A percentile compares a stretch with the other conserved stretches of the same genome.
phyloP scores from a whole-genome alignment of 2,329 filamentous ascomycete species.

The Diaporthe amygdali region DNA sequence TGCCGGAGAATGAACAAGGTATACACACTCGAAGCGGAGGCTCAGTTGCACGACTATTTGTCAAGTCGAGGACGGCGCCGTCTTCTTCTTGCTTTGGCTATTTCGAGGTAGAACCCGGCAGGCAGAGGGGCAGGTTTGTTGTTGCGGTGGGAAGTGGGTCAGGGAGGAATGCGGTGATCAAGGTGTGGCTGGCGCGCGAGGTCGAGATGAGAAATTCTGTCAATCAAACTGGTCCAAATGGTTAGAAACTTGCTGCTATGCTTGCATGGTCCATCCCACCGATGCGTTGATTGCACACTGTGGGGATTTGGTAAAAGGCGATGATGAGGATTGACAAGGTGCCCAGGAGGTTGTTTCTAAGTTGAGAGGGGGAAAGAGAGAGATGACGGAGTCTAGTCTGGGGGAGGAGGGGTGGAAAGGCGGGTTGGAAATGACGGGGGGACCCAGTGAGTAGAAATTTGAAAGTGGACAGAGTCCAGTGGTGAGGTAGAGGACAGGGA shows the following conservation, averaged over 20 bases:
- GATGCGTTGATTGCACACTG: not conserved
- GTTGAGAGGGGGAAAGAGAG: slow-evolving; percentile 20
- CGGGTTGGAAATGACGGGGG: slow-evolving; percentile 23
- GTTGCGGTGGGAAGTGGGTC: slow-evolving; percentile 8
- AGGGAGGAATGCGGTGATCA: slow-evolving; percentile 20
- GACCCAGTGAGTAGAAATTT: slow-evolving; percentile 20
- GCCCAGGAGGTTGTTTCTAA: slow-evolving; percentile 11
- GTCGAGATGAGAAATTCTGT: slow-evolving; percentile 9
- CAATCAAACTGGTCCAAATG: slow-evolving; percentile 19
- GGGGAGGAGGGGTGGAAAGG: slow-evolving; percentile 20
- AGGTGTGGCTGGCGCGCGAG: slow-evolving; percentile 17
- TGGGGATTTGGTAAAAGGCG: slow-evolving; percentile 13
- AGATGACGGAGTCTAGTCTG: slow-evolving; percentile 19
- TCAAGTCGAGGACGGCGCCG: not conserved
- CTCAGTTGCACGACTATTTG: not conserved
- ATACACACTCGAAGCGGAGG: not conserved
- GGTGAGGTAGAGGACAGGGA: slow-evolving; percentile 13
- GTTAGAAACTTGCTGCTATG: slow-evolving; percentile 16
- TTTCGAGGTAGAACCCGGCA: slow-evolving; percentile 10
- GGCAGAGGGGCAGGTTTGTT: slow-evolving; percentile 15
- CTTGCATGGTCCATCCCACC: slow-evolving; percentile 4
- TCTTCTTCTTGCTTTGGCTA: not conserved
- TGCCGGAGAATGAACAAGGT: not conserved
- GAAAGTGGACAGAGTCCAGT: slow-evolving; percentile 5
- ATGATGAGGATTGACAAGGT: slow-evolving; percentile 23